Evolutionary conservation across 1,139 yeast genomes (phyloP), one percentile per base, ranked within the genome.

Genomic region (Diutina siamensis): DNA sequence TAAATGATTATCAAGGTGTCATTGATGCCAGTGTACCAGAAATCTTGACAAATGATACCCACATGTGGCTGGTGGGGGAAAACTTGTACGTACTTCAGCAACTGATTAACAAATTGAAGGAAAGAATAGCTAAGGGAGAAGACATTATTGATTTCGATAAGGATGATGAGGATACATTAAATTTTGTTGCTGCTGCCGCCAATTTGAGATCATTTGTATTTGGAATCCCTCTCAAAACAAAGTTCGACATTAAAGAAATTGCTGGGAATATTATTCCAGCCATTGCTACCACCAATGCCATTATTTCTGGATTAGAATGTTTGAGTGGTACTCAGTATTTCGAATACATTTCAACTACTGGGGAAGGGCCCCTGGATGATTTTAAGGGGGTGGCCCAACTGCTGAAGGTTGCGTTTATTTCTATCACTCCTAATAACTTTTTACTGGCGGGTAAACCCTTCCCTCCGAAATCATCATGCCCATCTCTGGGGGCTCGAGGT

Each of bases 241-340:
- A 86, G 53, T 94, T 94, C 57, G 95, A 87, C 51, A 78, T 85
- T 52, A 94, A 94, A 60, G 79, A 94, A 58, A 88, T 89, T 54
- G 98, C 98, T 0, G 99, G 99, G 9, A 92, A 92, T 60, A 94
- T 94, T 55, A 92, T 94, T 45, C 98, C 99, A 0, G 98, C 98
- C 0, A 89, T 94, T 54, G 98, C 98, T 12, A 92, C 98, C 1
- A 92, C 97, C 10, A 94, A 94, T 60, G 97, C 98, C 1, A 82
- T 92, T 19, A 81, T 92, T 51, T 89, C 97, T 0, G 98, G 98
- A 0, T 74, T 88, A 50, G 83, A 94, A 22, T 80, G 88, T 13
- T 60, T 89, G 47, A 81, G 79, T 46, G 83, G 89, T 0, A 63
- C 86, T 46, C 75, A 78, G 47, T 73, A 74, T 44, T 32, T 32